Evolutionary conservation across 2,329 filamentous ascomycete species (phyloP).

Genomic region (Torrubiella hemipterigena): DNA sequence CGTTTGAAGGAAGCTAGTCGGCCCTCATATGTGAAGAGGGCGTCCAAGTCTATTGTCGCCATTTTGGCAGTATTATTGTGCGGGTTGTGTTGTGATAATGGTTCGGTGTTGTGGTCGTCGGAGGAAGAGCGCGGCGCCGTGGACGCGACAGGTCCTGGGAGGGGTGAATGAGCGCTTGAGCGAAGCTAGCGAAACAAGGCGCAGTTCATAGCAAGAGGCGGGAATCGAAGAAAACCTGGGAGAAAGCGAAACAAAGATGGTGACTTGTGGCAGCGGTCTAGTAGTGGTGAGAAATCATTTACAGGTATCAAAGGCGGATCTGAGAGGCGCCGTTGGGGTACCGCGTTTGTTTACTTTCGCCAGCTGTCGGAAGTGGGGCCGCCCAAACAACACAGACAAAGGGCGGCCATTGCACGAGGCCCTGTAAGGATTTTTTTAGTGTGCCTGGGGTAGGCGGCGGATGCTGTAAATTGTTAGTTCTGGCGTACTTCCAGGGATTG

Average conservation of each 20-base stretch:
- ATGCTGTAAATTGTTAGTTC: too few relatives aligned
- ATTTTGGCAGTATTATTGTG: conserved; percentile 16
- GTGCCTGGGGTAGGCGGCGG: too few relatives aligned
- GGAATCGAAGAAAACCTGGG: not conserved
- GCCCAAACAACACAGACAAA: too few relatives aligned
- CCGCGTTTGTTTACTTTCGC: conserved; percentile 21
- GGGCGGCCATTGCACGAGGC: too few relatives aligned
- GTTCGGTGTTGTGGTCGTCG: not conserved
- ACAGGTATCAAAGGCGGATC: too few relatives aligned
- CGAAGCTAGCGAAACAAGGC: not conserved
- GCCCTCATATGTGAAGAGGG: conserved; percentile 56
- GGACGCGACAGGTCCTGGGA: not conserved
- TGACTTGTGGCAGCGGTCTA: not conserved
- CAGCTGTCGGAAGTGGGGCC: conserved; percentile 5
- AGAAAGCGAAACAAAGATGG: not conserved
- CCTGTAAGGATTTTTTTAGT: too few relatives aligned
- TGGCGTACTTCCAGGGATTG: too few relatives aligned
- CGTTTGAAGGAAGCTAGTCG: conserved; percentile 71
- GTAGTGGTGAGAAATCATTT: too few relatives aligned
- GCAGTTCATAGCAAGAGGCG: not conserved
- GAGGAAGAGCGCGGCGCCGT: too few relatives aligned
- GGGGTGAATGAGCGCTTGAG: conserved; percentile 8
- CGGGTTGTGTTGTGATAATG: not conserved
- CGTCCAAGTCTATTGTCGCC: conserved; percentile 24
- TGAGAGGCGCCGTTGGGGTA: conserved; percentile 2